Conservation (phyloP, 75 land plant species). For the Larix kaempferi region DNA sequence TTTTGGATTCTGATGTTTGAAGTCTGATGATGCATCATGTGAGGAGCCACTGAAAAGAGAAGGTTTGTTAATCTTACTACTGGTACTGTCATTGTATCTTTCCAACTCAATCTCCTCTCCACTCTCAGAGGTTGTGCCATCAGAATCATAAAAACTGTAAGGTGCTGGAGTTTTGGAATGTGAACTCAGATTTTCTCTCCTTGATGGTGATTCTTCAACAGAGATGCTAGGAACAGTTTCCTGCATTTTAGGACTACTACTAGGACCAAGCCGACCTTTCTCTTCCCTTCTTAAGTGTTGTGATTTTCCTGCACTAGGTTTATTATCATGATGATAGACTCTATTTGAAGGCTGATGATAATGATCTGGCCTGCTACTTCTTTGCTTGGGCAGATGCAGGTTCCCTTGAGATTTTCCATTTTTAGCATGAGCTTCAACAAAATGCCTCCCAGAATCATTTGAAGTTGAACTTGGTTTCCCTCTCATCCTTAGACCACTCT, state of each 20-base stretch:
- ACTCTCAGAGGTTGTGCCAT: slow-evolving; percentile 42
- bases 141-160: slow-evolving; percentile 40
- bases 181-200: neutral
- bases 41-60: neutral
- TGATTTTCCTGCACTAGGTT: slow-evolving; percentile 2
- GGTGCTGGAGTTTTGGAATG: slow-evolving; percentile 8
- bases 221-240: neutral
- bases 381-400: neutral
- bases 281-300: slow-evolving; percentile 1
- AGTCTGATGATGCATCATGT: neutral
- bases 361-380: slow-evolving; percentile 3
- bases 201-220: slow-evolving; percentile 3
- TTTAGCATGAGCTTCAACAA: slow-evolving; percentile 1
- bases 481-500: neutral
- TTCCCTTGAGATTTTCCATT: slow-evolving; percentile 10
- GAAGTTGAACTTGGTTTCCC: slow-evolving; percentile 1
- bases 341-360: slow-evolving; percentile 10
- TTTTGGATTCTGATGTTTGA: slow-evolving; percentile 4
- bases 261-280: neutral
- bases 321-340: neutral
- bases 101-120: slow-evolving; percentile 26
- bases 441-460: slow-evolving; percentile 4
- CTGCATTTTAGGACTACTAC: neutral
- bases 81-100: neutral
- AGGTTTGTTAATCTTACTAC: neutral